phyloP scores from a whole-genome alignment of 805 yeast genomes.

The Alloascoidea hylecoeti region DNA sequence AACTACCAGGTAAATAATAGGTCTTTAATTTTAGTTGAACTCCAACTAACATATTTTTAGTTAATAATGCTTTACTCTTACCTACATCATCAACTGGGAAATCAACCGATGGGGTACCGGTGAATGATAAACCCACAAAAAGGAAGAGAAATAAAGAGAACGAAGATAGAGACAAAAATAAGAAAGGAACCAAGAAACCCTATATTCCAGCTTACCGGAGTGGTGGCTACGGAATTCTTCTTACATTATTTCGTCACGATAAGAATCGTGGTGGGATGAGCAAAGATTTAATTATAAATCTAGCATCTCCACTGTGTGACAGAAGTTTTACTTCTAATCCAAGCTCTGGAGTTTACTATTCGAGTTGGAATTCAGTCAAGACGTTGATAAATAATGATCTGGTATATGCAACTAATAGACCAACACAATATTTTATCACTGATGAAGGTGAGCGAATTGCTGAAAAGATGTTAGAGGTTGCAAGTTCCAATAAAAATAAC shows the following conservation, averaged over 20 bases:
- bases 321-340: constrained; percentile 46
- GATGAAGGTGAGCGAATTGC: constrained; percentile 61
- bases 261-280: constrained; percentile 39
- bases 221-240: constrained; percentile 74
- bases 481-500: constrained; percentile 11
- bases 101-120: no score
- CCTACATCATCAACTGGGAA: no score
- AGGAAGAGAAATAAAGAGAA: constrained; percentile 8
- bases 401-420: constrained; percentile 44
- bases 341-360: constrained; percentile 44
- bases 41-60: constrained; percentile 6
- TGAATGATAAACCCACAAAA: no score
- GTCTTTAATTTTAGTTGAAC: constrained; percentile 6
- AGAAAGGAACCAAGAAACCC: constrained; percentile 15
- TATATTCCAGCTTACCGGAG: constrained; percentile 66
- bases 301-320: constrained; percentile 43
- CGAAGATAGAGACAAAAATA: not conserved
- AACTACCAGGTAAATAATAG: constrained; percentile 23
- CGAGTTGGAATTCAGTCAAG: constrained; percentile 66
- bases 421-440: constrained; percentile 46
- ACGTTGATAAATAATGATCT: constrained; percentile 47
- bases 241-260: constrained; percentile 38
- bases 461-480: constrained; percentile 32
- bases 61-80: not conserved
- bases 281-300: constrained; percentile 39